A percentile compares a stretch with the other conserved stretches of the same genome.
These are phyloP conservation scores for Ilyonectria robusta DNA, from an alignment of 2,329 filamentous ascomycete species.

Conservation along the genomic window DNA sequence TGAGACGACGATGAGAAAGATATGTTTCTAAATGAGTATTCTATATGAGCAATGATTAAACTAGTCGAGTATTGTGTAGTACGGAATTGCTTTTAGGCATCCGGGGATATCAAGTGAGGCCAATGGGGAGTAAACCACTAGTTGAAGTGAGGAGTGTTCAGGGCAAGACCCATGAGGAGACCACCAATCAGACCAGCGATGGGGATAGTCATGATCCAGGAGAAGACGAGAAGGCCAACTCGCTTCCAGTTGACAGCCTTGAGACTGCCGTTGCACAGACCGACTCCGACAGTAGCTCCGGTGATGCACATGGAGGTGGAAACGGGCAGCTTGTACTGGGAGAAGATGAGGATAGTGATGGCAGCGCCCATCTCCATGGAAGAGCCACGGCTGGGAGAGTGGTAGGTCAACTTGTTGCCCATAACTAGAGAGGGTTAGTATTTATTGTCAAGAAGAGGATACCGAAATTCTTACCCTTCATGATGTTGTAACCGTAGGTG, in stretches of 20 bases:
- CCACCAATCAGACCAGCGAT: conserved; percentile 59
- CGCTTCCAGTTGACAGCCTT: conserved; percentile 84
- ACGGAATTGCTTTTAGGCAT: background rate
- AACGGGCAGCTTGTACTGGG: conserved; percentile 81
- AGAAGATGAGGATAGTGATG: conserved; percentile 82
- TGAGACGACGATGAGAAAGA: background rate
- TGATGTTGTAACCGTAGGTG: conserved; percentile 88
- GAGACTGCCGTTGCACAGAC: conserved; percentile 80
- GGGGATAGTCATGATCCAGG: conserved; percentile 68
- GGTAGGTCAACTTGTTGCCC: conserved; percentile 86
- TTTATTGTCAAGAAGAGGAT: background rate
- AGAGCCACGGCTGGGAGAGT: conserved; percentile 69
- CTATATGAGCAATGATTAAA: background rate
- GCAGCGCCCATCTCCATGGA: conserved; percentile 88
- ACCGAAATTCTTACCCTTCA: conserved; percentile 72
- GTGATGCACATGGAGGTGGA: conserved; percentile 87
- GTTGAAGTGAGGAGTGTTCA: conserved; percentile 58
- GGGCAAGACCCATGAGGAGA: conserved; percentile 56
- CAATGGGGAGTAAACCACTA: background rate
- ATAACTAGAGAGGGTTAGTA: conserved; percentile 68
- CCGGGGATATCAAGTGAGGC: background rate
- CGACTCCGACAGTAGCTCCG: conserved; percentile 83
- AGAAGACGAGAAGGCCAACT: conserved; percentile 75
- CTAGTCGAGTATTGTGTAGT: background rate
- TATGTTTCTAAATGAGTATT: background rate